Evolutionary conservation across 148 eudicot genomes (phyloP), one percentile per base, ranked within the genome.

Genomic region (Fagopyrum tataricum): DNA sequence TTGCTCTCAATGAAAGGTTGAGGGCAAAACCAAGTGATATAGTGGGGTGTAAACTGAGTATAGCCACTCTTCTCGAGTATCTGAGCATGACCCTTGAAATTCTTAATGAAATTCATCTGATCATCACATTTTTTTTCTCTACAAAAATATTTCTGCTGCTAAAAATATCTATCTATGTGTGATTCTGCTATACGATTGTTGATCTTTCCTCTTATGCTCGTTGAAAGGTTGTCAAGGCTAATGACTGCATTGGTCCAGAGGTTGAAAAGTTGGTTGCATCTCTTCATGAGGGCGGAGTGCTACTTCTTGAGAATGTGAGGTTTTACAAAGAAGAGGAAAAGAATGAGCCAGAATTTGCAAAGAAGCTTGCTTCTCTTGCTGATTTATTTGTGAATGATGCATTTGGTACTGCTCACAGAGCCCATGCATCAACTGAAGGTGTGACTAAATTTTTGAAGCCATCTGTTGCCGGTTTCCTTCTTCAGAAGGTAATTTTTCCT

Each of bases 11-110:
- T 20, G 41, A 95, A 95, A 44, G 90, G 81, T 23, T 70, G 71
- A 0, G 99, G 99, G 80, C 99, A 95, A 73, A 84, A 95, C 99
- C 99, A 95, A 40, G 99, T 95, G 77, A 95, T 92, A 52, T 95
- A 95, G 69, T 92, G 99, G 4, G 99, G 99, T 0, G 90, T 87
- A 76, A 95, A 95, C 66, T 71, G 67, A 4, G 99, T 81, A 73
- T 83, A 95, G 13, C 99, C 99, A 4, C 87, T 87, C 70, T 79
- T 91, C 79, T 95, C 99, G 8, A 95, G 89, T 73, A 95, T 87
- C 58, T 92, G 99, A 24, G 99, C 99, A 69, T 95, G 96, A 17
- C 99, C 99, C 76, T 92, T 95, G 77, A 95, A 95, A 55, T 90
- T 82, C 72, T 86, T 95, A 6, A 95, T 72, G 78, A 95, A 95